Evolutionary conservation across 106 monocot species (phyloP).

Genomic region (Platanthera guangdongensis): DNA sequence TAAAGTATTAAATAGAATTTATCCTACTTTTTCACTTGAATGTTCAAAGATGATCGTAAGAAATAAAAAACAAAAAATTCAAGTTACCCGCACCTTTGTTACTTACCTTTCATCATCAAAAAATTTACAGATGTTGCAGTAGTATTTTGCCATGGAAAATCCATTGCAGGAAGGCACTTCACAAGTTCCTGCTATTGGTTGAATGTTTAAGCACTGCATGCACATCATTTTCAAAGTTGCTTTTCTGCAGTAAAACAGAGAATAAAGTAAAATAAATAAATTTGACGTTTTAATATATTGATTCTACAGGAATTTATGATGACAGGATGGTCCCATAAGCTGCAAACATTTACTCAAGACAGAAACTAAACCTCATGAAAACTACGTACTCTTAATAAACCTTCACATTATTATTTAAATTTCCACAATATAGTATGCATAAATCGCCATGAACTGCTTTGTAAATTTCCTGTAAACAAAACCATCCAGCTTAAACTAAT

Average conservation of each 20-base stretch:
- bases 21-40: background rate
- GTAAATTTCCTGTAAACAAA: background rate
- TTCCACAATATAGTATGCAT: slow-evolving; percentile 1
- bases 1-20: background rate
- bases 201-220: slow-evolving; percentile 81
- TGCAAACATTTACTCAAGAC: background rate
- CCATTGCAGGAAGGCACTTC: slow-evolving; percentile 68
- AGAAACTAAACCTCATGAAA: background rate
- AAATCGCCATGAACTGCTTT: background rate
- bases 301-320: background rate
- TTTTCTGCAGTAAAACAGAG: slow-evolving; percentile 50
- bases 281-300: background rate
- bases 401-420: background rate
- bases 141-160: slow-evolving; percentile 92
- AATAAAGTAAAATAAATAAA: background rate
- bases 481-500: background rate
- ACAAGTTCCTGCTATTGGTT: slow-evolving; percentile 70
- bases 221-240: slow-evolving; percentile 96
- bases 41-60: background rate
- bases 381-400: background rate
- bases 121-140: slow-evolving; percentile 96
- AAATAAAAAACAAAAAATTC: background rate
- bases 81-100: background rate
- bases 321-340: background rate
- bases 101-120: slow-evolving; percentile 98